Conservation (phyloP, 31 red algal genomes). For the Pterothamnion heteromorphum region DNA sequence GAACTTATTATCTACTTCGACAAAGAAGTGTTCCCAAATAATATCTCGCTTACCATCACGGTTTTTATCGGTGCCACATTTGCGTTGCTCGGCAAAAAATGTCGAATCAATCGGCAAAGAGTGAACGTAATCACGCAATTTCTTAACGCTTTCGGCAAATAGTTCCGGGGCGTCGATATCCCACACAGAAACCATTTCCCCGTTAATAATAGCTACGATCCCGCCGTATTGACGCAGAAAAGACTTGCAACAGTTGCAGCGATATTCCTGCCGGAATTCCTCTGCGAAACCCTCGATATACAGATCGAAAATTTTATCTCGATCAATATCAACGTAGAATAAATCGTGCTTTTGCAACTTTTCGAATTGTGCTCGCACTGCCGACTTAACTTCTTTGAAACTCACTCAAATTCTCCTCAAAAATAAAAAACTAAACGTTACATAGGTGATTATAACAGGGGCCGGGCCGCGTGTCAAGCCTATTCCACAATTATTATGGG, state of each 20-base stretch:
- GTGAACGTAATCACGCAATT: neutral
- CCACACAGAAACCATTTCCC: neutral
- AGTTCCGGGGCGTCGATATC: neutral
- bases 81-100: neutral
- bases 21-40: neutral
- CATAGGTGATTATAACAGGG: no score
- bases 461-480: no score
- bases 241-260: neutral
- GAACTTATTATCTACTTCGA: neutral
- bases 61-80: neutral
- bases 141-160: neutral
- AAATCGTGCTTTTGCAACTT: neutral
- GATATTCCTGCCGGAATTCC: neutral
- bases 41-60: neutral
- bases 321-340: neutral
- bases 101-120: neutral
- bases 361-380: neutral
- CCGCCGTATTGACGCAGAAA: neutral
- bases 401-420: no score
- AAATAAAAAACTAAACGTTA: no score
- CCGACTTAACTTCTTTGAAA: no score
- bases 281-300: neutral
- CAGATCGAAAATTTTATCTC: neutral
- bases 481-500: no score
- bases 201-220: neutral